Evolutionary conservation across 495 filamentous ascomycete genomes (phyloP).

Genomic region (Daldinia vernicosa): DNA sequence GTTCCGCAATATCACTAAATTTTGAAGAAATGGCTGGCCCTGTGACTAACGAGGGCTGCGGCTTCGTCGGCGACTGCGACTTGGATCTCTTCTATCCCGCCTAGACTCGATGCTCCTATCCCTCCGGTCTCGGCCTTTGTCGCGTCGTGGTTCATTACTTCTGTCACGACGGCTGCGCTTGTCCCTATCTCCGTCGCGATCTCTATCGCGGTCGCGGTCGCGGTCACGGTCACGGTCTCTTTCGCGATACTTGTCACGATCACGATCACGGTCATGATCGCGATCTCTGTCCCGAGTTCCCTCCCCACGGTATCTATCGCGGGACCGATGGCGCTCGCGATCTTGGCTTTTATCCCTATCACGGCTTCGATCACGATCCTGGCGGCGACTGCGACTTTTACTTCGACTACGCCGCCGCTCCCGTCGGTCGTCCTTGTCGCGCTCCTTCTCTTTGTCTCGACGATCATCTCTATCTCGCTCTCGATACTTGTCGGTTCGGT

Average conservation of each 20-base stretch:
- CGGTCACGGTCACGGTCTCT: conserved; percentile 42
- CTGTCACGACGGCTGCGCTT: conserved; percentile 41
- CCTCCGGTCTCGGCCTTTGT: conserved; percentile 26
- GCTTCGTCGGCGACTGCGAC: conserved; percentile 37
- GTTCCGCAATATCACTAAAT: conserved; percentile 12
- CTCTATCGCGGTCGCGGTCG: conserved; percentile 31
- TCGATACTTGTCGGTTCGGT: conserved; percentile 29
- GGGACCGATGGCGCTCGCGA: conserved; percentile 50
- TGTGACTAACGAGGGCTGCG: conserved; percentile 41
- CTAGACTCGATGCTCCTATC: conserved; percentile 23
- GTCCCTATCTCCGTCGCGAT: conserved; percentile 42
- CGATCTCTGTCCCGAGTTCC: conserved; percentile 40
- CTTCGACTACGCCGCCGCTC: conserved; percentile 51
- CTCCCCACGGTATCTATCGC: conserved; percentile 43
- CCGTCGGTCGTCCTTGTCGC: conserved; percentile 51
- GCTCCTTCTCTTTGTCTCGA: conserved; percentile 50
- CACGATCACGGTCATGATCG: conserved; percentile 44
- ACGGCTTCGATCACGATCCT: conserved; percentile 50
- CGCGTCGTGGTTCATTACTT: conserved; percentile 42
- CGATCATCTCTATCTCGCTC: conserved; percentile 46
- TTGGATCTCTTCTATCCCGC: conserved; percentile 23
- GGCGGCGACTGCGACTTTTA: conserved; percentile 48
- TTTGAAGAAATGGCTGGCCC: conserved; percentile 6
- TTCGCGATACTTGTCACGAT: conserved; percentile 38
- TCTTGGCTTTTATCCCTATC: conserved; percentile 55